Base-by-base conservation (phyloP, 768 basidiomycete species). In the Hydnomerulius pinastri region DNA sequence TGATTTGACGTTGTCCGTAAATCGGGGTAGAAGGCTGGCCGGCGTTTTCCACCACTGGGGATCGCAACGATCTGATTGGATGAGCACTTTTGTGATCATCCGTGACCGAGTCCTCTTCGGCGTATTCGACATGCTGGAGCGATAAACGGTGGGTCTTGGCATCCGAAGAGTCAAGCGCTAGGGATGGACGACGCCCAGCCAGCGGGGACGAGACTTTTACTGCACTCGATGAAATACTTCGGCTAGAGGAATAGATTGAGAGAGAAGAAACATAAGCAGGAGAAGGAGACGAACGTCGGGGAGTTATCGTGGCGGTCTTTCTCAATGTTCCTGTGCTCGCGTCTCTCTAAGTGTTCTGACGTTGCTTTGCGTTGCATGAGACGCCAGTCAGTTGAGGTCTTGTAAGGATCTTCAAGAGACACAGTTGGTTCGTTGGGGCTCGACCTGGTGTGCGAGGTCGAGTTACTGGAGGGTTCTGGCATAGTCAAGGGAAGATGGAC, bases 171-270 rank as follows among this genome's bases (percentile, higher is more conserved):
- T 48, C 5, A 3, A 6, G 9, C 6, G 17, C 25, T 28, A 45
- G 35, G 23, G 36, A 46, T 7, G 29, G 58, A 23, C 23, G 51
- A 47, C 45, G 37, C 12, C 46, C 35, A 12, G 30, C 28, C 35
- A 62, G 39, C 6, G 60, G 53, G 21, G 60, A 65, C 20, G 57
- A 50, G 11, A 49, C 21, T 6, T 40, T 51, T 13, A 42, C 15
- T 15, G 43, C 7, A n/a, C 30, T 24, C 7, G 45, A n/a, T 7
- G 43, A 24, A 27, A 40, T 55, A 1, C 35, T 20, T 8, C 43
- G 37, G 12, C 57, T 65, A 48, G 23, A 21, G 27, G 17, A 27
- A 42, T 1, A 7, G 4, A 15, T 25, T 65, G 23, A 65, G 53
- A 40, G 11, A 46, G 17, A 27, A 46, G 33, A 1, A 7, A 12